Conservation (phyloP, 495 filamentous ascomycete genomes). For the Cudoniella acicularis region DNA sequence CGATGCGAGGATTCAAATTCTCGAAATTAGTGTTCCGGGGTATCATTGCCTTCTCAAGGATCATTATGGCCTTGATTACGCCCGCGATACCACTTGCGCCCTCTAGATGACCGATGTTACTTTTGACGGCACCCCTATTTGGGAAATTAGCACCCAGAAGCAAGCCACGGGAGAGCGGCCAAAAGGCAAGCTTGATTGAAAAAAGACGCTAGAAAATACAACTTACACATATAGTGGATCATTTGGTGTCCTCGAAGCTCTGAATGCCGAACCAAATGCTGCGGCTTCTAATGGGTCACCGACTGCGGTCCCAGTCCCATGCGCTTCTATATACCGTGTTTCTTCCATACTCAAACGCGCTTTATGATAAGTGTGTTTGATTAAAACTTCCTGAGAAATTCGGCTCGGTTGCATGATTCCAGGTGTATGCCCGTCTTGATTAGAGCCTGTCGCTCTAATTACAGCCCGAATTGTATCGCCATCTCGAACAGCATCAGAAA, state of each 20-base stretch:
- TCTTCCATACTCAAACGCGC: slow-evolving; percentile 37
- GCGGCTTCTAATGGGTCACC: slow-evolving; percentile 60
- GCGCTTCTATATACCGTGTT: slow-evolving; percentile 23
- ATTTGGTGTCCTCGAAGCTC: slow-evolving; percentile 28
- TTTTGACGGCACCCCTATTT: slow-evolving; percentile 52
- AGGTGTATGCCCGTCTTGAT: slow-evolving; percentile 54
- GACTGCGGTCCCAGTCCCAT: slow-evolving; percentile 23
- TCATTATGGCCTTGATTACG: slow-evolving; percentile 52
- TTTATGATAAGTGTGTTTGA: slow-evolving; percentile 46
- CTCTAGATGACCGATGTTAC: slow-evolving; percentile 59
- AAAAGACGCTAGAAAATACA: too few relatives aligned
- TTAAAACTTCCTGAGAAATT: slow-evolving; percentile 52
- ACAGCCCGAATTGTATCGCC: slow-evolving; percentile 58
- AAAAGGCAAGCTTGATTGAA: too few relatives aligned
- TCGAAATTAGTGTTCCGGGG: slow-evolving; percentile 38
- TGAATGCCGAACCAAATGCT: slow-evolving; percentile 51
- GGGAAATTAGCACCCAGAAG: background rate
- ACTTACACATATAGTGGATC: slow-evolving; percentile 42
- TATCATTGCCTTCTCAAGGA: slow-evolving; percentile 53
- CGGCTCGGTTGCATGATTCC: slow-evolving; percentile 53
- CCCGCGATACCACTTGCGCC: slow-evolving; percentile 53
- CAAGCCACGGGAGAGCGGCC: too few relatives aligned
- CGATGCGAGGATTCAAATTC: slow-evolving; percentile 29
- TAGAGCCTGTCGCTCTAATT: slow-evolving; percentile 54
- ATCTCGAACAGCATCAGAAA: slow-evolving; percentile 50